Evolutionary conservation across 108 stramenopile genomes (phyloP).

Genomic region (Bacterosira constricta): DNA sequence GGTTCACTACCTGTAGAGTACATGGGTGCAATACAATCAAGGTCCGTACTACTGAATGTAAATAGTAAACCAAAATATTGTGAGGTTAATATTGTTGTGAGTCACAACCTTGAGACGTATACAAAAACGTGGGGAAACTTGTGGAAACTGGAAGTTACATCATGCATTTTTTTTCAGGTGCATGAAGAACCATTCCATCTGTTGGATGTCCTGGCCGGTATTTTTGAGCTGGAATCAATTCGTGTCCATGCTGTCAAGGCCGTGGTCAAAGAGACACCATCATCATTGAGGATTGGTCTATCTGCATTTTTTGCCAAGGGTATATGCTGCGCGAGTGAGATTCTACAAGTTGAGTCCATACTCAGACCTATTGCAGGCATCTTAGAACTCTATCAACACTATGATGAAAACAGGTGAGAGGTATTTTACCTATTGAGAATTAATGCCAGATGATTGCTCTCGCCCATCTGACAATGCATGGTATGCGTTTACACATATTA

Average conservation of each 20-base stretch:
- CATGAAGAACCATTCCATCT: constrained; percentile 23
- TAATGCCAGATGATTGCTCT: no score
- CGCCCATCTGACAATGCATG: no score
- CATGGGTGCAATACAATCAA: no score
- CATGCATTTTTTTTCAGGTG: constrained; percentile 51
- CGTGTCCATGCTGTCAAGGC: constrained; percentile 26
- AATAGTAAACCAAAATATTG: no score
- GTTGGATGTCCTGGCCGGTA: constrained; percentile 26
- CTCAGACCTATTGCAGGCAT: constrained; percentile 44
- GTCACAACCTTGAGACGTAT: no score
- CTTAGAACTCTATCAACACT: constrained; percentile 42
- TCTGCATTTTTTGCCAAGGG: constrained; percentile 48
- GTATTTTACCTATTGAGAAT: no score
- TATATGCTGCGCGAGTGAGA: constrained; percentile 64
- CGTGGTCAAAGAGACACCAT: constrained; percentile 5
- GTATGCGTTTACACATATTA: no score
- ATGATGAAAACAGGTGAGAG: constrained; percentile 34
- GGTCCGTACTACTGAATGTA: no score
- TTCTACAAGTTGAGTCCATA: constrained; percentile 37
- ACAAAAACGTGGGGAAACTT: no score
- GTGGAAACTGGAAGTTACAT: no score
- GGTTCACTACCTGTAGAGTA: no score
- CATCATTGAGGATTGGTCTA: constrained; percentile 13
- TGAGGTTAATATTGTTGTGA: no score
- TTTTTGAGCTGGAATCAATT: constrained; percentile 37